Percentiles rank a stretch among this genome's conserved stretches.
Evolutionary conservation across 2,329 filamentous ascomycete genomes (phyloP).

Genomic region (Cladosporium sp.): DNA sequence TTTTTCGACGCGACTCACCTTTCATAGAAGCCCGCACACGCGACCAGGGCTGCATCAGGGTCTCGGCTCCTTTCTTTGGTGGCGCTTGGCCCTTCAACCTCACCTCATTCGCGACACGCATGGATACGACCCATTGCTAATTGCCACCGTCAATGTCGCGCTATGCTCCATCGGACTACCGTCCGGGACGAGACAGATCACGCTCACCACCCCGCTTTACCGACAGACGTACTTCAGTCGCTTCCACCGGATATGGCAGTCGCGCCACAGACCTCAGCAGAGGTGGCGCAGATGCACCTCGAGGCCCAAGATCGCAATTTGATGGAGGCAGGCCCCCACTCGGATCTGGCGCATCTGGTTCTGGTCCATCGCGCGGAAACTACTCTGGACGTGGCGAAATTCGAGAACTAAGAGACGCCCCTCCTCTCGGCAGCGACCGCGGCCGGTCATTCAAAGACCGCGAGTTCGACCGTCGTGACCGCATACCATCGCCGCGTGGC

Average conservation of each 20-base stretch:
- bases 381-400: slow-evolving; percentile 17
- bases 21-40: not conserved
- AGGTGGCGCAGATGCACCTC: slow-evolving; percentile 62
- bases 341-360: slow-evolving; percentile 53
- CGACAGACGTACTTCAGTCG: slow-evolving; percentile 68
- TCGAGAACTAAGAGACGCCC: slow-evolving; percentile 52
- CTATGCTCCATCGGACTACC: slow-evolving; percentile 42
- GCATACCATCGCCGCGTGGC: slow-evolving; percentile 62
- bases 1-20: not conserved
- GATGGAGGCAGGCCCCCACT: slow-evolving; percentile 55
- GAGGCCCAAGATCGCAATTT: slow-evolving; percentile 76
- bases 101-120: slow-evolving; percentile 15
- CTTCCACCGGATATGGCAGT: slow-evolving; percentile 26
- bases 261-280: slow-evolving; percentile 30
- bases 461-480: slow-evolving; percentile 56
- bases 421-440: slow-evolving; percentile 61
- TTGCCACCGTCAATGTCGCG: slow-evolving; percentile 28
- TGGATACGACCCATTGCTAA: slow-evolving; percentile 14
- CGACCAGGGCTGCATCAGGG: slow-evolving; percentile 9
- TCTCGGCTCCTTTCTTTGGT: slow-evolving; percentile 18
- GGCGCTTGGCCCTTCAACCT: slow-evolving; percentile 12
- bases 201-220: slow-evolving; percentile 69
- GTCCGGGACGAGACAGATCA: slow-evolving; percentile 63
- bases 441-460: slow-evolving; percentile 58
- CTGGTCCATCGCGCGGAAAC: slow-evolving; percentile 44